Percentiles rank a stretch among this genome's conserved stretches.
Evolutionary conservation across 202 grass and related monocot genomes (phyloP).

Genomic region (Bolboschoenoplectus hybrid): DNA sequence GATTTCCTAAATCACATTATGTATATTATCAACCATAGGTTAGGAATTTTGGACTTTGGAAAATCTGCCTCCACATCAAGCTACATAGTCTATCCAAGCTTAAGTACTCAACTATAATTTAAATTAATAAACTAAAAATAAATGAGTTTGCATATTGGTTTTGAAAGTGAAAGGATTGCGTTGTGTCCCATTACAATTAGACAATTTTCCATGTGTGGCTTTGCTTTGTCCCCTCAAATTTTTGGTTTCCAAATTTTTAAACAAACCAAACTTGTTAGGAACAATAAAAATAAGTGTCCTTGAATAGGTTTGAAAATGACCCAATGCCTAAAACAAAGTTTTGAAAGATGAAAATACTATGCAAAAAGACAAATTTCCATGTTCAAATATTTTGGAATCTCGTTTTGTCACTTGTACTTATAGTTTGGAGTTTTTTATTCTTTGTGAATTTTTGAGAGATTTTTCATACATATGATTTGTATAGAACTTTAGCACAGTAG

Average conservation of each 20-base stretch:
- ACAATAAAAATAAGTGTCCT: constrained; percentile 34
- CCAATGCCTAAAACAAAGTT: constrained; percentile 33
- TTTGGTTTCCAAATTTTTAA: constrained; percentile 37
- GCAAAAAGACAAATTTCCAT: constrained; percentile 16
- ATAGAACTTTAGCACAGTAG: too few species aligned
- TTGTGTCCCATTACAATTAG: constrained; percentile 66
- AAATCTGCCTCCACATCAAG: constrained; percentile 52
- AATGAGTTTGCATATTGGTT: constrained; percentile 16
- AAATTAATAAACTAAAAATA: neutral
- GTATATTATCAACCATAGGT: constrained; percentile 37
- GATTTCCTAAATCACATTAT: constrained; percentile 21
- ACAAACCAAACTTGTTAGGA: constrained; percentile 35
- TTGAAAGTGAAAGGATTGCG: constrained; percentile 73
- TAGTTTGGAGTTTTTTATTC: neutral
- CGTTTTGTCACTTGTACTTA: neutral
- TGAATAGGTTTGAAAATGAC: constrained; percentile 45
- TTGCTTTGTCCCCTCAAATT: constrained; percentile 42
- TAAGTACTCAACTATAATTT: neutral
- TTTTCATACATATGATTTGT: neutral
- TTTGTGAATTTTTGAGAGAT: neutral
- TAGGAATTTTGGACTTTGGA: constrained; percentile 54
- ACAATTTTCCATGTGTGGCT: constrained; percentile 54
- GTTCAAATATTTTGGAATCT: constrained; percentile 31
- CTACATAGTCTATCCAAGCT: constrained; percentile 43
- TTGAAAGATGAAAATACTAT: constrained; percentile 27